Conservation (phyloP, 139 green algal species). For the Chlamydomonas schloesseri region DNA sequence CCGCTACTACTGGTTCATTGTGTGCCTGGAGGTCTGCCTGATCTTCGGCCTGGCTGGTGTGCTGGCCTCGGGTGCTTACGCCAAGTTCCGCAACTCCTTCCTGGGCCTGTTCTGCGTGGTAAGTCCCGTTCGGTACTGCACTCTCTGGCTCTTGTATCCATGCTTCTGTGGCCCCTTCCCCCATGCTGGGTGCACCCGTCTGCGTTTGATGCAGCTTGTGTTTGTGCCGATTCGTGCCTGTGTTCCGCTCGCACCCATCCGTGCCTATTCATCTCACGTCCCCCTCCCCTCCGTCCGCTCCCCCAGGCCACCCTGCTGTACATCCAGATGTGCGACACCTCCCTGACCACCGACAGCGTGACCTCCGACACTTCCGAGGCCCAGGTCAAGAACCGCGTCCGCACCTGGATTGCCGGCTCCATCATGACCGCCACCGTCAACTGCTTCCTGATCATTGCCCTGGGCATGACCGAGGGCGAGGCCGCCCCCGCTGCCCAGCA, state of each 20-base stretch:
- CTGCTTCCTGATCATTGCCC: constrained; percentile 33
- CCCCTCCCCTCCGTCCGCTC: neutral
- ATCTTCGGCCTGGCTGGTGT: constrained; percentile 16
- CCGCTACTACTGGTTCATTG: constrained; percentile 51
- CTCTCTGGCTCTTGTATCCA: too few relatives aligned
- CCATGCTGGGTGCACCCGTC: too few relatives aligned
- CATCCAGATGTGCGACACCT: constrained; percentile 45
- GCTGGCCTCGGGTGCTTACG: neutral
- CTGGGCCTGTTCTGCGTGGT: constrained; percentile 31
- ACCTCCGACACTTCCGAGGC: neutral
- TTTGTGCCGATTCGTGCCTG: too few relatives aligned
- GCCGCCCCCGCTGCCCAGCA: too few relatives aligned
- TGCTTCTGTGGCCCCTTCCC: too few relatives aligned
- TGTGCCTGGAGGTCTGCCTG: neutral
- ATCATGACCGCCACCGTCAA: constrained; percentile 44
- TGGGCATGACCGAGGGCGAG: neutral
- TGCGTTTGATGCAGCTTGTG: too few relatives aligned
- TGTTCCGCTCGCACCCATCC: too few relatives aligned
- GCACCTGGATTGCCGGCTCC: constrained; percentile 33
- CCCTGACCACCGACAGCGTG: neutral
- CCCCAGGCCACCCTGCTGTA: constrained; percentile 37
- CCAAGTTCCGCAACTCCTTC: constrained; percentile 19
- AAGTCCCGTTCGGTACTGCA: too few relatives aligned
- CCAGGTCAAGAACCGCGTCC: constrained; percentile 33
- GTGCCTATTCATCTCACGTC: too few relatives aligned